Base-by-base conservation (phyloP, 2,329 filamentous ascomycete species). In the Endoconidiophora laricicola region DNA sequence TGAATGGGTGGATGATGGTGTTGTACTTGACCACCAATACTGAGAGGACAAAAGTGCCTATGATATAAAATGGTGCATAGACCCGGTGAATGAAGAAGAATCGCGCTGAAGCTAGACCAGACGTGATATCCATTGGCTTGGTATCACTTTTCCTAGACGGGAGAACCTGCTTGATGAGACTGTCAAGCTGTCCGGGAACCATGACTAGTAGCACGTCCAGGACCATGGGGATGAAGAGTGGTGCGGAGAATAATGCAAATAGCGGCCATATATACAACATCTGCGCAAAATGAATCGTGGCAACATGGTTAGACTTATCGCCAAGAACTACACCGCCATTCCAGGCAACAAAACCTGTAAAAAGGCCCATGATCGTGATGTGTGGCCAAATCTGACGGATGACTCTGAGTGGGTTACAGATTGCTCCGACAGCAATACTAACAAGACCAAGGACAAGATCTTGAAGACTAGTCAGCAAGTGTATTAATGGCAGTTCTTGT, bases 251-350 rank as follows among this genome's bases (percentile, higher is more conserved):
- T 66, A 96, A 94, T 36, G 77, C 68, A 52, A 94, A 80, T 55
- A 94, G 83, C 0, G 88, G 82, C 83, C 87, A 94, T 56, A 96
- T 81, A 60, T 98, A 98, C 16, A 96, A 79, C 76, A 98, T 84
- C 65, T 98, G 91, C 0, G 90, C 75, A 4, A 91, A 66, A 60
- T 98, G 90, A 10, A 96, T 68, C 1, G 87, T 91, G 0, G 88
- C 87, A 29, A 91, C 73, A 60, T 98, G 91, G 60, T 94, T 95
- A 23, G 85, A 81, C 66, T 95, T 96, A 65, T 98, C 91, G 83
- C 85, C 88, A 2, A 98, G 75, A 1, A 96, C 91, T 16, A 98
- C 90, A 9, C 88, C 81, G 5, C 84, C 83, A 58, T 98, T 98
- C 83, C 83, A 91, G 6, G 73, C 57, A 0, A 96, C 80, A 60